phyloP scores from a whole-genome alignment of 495 filamentous ascomycete genomes.

The Aspergillus conjunctus region DNA sequence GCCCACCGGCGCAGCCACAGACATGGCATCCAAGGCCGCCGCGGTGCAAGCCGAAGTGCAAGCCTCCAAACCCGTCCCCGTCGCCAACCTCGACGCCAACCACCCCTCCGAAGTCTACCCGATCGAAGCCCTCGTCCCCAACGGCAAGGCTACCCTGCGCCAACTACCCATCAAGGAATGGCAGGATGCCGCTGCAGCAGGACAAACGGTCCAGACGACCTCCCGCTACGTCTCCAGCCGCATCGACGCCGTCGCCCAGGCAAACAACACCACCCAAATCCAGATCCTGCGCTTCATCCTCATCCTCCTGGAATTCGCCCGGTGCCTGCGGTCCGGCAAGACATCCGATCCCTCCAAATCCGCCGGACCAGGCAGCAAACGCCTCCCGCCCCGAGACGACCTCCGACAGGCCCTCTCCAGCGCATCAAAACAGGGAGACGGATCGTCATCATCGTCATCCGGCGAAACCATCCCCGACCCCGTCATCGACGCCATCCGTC shows the following conservation, averaged over 20 bases:
- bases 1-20: constrained; percentile 54
- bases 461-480: constrained; percentile 52
- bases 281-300: constrained; percentile 63
- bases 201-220: constrained; percentile 54
- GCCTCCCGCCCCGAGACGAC: constrained; percentile 44
- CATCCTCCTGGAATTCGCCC: constrained; percentile 65
- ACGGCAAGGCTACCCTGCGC: constrained; percentile 50
- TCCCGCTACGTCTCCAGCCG: constrained; percentile 69
- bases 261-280: constrained; percentile 56
- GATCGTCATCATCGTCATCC: constrained; percentile 10
- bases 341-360: constrained; percentile 25
- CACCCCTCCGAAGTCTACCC: constrained; percentile 83
- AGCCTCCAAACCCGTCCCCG: constrained; percentile 74
- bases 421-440: constrained; percentile 23
- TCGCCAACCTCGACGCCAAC: constrained; percentile 68
- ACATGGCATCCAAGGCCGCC: constrained; percentile 61
- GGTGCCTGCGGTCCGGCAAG: constrained; percentile 39
- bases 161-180: constrained; percentile 72
- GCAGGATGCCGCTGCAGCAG: constrained; percentile 64
- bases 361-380: constrained; percentile 40
- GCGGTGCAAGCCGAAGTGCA: constrained; percentile 67
- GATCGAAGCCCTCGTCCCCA: constrained; percentile 63
- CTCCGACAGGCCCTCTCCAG: constrained; percentile 44
- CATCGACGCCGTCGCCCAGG: constrained; percentile 56
- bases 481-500: constrained; percentile 66